Evolutionary conservation across 2,329 filamentous ascomycete genomes (phyloP), one percentile per base, ranked within the genome.

Genomic region (Gnomoniopsis smithogilvyi): DNA sequence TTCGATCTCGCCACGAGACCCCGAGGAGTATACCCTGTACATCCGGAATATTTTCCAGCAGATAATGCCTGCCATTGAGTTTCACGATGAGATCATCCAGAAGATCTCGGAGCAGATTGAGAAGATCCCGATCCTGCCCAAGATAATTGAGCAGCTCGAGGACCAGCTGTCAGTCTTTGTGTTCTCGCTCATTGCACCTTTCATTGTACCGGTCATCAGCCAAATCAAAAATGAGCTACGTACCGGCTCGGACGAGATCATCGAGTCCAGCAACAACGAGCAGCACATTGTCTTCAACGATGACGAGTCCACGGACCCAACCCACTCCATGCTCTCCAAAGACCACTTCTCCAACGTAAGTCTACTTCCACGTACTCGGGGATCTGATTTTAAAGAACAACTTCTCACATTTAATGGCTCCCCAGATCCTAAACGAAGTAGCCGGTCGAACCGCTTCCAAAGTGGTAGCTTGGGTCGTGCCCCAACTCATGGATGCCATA

Each of bases 321-420:
- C 93, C 1, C 93, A 97, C 77, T 96, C 91, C 21, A 96, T 96
- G 93, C 79, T 97, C 54, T 92, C 92, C 60, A 97, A 97, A 77
- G 93, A 97, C 68, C 93, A 97, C 74, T 97, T 97, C 73, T 90
- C 89, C 64, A 96, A 96, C 69, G 80, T 89, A 72, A 74, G 80
- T 67, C 12, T 38, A n/a, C 45, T 48, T 43, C 7, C 38, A 22
- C 43, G 54, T 45, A 8, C n/a, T 34, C 36, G 12, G 38, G 19
- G 7, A 17, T 10, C 22, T 24, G 3, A 43, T 15, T 30, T 19
- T n/a, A n/a, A n/a, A n/a, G n/a, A n/a, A n/a, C n/a, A n/a, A n/a
- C 17, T 2, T 4, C 22, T 49, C 53, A 67, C 57, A 65, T 8
- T 11, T 30, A 30, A 2, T 21, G 3, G 8, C 47, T n/a, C 41